These are phyloP conservation scores for Phellinidium pouzarii DNA, from an alignment of 1,284 basidiomycete genomes.

Conservation along the genomic window DNA sequence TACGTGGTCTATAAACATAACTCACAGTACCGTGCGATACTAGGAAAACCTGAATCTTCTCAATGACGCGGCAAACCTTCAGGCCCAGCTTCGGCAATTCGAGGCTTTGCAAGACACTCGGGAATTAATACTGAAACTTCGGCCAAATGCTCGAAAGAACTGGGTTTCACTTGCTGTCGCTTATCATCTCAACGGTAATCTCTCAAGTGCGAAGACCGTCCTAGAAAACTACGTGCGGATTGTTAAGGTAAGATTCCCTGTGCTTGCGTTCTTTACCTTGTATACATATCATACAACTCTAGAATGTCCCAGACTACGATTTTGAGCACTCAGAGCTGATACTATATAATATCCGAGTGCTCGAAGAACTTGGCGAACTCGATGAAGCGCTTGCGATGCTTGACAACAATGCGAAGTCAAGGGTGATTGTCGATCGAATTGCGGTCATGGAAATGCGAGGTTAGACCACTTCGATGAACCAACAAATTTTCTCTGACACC, in stretches of 20 bases:
- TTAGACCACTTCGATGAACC: conserved; percentile 27
- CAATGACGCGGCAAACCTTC: conserved; percentile 85
- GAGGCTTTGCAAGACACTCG: conserved; percentile 79
- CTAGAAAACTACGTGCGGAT: conserved; percentile 63
- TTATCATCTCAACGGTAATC: conserved; percentile 78
- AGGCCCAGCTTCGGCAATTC: conserved; percentile 86
- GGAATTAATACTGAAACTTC: conserved; percentile 71
- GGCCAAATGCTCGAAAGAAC: conserved; percentile 81
- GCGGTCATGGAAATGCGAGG: conserved; percentile 70
- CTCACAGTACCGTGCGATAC: conserved; percentile 14
- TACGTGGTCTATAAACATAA: neutral
- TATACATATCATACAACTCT: conserved; percentile 11
- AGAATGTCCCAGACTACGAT: conserved; percentile 74
- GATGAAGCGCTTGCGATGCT: conserved; percentile 58
- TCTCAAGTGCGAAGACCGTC: conserved; percentile 65
- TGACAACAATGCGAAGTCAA: conserved; percentile 57
- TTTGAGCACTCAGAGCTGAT: conserved; percentile 83
- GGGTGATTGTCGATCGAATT: conserved; percentile 65
- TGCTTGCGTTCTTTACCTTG: conserved; percentile 7
- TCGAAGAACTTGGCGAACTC: conserved; percentile 71
- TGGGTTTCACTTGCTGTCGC: conserved; percentile 91
- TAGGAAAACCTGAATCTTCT: conserved; percentile 94
- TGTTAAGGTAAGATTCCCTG: conserved; percentile 44
- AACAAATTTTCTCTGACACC: conserved; percentile 13
- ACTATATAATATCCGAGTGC: conserved; percentile 75